A percentile compares a stretch with the other conserved stretches of the same genome.
These are phyloP conservation scores for Sodiomyces alkalinus DNA, from an alignment of 2,329 filamentous ascomycete species.

Conservation along the genomic window DNA sequence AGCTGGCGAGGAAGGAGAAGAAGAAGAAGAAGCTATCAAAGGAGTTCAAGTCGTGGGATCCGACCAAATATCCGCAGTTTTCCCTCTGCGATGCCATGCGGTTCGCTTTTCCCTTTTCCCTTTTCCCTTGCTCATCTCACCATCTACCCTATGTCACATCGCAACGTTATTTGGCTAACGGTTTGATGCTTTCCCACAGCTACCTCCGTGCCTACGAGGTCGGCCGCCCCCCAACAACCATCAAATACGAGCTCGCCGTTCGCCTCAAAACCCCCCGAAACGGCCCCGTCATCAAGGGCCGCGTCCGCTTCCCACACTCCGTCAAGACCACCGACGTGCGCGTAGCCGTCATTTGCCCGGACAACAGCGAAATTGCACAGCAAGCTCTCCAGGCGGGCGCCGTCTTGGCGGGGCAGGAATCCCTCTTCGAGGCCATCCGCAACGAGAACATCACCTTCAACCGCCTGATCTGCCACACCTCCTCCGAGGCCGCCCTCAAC, in stretches of 20 bases:
- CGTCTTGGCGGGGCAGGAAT: slow-evolving; percentile 68
- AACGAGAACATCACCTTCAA: slow-evolving; percentile 74
- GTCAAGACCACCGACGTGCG: slow-evolving; percentile 79
- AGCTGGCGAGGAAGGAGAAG: slow-evolving; percentile 31
- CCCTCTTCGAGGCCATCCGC: slow-evolving; percentile 64
- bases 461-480: slow-evolving; percentile 69
- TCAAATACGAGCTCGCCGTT: slow-evolving; percentile 83
- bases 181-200: too few relatives aligned
- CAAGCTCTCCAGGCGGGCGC: slow-evolving; percentile 70
- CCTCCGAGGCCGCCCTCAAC: slow-evolving; percentile 62
- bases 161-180: slow-evolving; percentile 6
- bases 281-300: slow-evolving; percentile 74
- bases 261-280: slow-evolving; percentile 73
- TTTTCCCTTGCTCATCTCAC: slow-evolving; percentile 1
- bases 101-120: slow-evolving; percentile 26
- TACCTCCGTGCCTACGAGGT: slow-evolving; percentile 90
- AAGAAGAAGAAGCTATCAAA: slow-evolving; percentile 50
- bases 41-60: slow-evolving; percentile 48
- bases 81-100: slow-evolving; percentile 86
- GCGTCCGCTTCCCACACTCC: slow-evolving; percentile 74
- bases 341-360: slow-evolving; percentile 84
- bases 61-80: slow-evolving; percentile 50
- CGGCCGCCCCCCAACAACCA: slow-evolving; percentile 52
- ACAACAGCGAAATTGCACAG: slow-evolving; percentile 56
- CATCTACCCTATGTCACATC: slow-evolving; percentile 2